These are phyloP conservation scores for Macrophomina phaseolina DNA, from an alignment of 2,329 filamentous ascomycete genomes.

Conservation along the genomic window DNA sequence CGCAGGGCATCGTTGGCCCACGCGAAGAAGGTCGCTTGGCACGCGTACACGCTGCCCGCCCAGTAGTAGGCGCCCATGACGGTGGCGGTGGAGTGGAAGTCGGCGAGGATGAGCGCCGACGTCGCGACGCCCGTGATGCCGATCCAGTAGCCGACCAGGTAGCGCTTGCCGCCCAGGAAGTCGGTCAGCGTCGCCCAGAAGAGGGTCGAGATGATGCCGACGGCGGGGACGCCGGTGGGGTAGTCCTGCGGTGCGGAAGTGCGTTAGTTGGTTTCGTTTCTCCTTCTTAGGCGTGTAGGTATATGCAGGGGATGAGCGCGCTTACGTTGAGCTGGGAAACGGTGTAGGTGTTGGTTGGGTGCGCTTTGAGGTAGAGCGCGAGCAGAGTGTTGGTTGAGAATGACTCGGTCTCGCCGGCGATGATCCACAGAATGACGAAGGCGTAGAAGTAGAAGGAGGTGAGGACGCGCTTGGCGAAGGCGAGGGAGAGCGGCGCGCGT, in stretches of 20 bases:
- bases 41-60: conserved; percentile 73
- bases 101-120: conserved; percentile 65
- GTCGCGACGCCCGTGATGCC: conserved; percentile 68
- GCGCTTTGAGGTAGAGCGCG: conserved; percentile 56
- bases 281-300: too few relatives aligned
- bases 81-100: conserved; percentile 56
- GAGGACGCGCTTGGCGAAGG: conserved; percentile 62
- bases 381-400: conserved; percentile 69
- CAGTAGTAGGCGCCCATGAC: conserved; percentile 73
- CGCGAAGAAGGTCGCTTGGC: conserved; percentile 76
- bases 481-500: conserved; percentile 53
- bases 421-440: conserved; percentile 70
- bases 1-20: conserved; percentile 76
- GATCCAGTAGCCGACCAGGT: conserved; percentile 71
- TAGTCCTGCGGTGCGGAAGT: conserved; percentile 44
- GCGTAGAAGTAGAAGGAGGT: conserved; percentile 69
- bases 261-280: too few relatives aligned
- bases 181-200: conserved; percentile 75
- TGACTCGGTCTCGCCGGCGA: conserved; percentile 73
- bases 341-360: conserved; percentile 52
- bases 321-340: conserved; percentile 54
- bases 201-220: conserved; percentile 62
- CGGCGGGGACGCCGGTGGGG: conserved; percentile 59
- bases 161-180: conserved; percentile 66
- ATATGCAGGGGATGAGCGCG: too few relatives aligned